Percentiles rank a stretch among this genome's conserved stretches.
Conservation (phyloP, 139 green algal genomes). For the Pseudopediastrum boryanum region DNA sequence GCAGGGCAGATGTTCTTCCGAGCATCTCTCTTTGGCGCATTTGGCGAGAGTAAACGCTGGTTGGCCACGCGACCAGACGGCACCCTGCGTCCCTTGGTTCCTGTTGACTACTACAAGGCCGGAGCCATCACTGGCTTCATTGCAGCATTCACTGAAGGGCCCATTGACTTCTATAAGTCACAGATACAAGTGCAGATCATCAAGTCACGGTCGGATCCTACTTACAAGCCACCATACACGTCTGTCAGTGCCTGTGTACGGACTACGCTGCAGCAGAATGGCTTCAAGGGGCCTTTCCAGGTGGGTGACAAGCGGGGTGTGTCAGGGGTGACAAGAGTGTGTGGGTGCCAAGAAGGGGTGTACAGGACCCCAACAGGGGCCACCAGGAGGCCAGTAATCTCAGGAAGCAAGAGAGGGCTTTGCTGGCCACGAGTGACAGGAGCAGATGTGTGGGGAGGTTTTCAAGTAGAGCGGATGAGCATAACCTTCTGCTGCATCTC, state of each 20-base stretch:
- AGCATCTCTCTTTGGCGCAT: slow-evolving; percentile 86
- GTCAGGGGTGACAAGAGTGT: too few species aligned
- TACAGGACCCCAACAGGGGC: too few species aligned
- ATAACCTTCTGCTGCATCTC: too few species aligned
- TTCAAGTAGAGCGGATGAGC: too few species aligned
- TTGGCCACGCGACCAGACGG: slow-evolving; percentile 83
- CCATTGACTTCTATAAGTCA: slow-evolving; percentile 97
- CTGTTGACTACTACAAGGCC: slow-evolving; percentile 62
- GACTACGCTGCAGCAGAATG: slow-evolving; percentile 73
- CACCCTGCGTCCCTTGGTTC: slow-evolving; percentile 50
- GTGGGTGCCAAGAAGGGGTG: too few species aligned
- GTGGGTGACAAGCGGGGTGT: slow-evolving; percentile 24
- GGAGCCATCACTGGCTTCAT: slow-evolving; percentile 84
- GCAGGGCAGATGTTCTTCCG: slow-evolving; percentile 95
- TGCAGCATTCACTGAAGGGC: slow-evolving; percentile 87
- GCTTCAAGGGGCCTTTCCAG: slow-evolving; percentile 86
- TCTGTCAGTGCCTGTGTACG: slow-evolving; percentile 74
- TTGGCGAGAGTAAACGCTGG: slow-evolving; percentile 84
- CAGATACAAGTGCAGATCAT: slow-evolving; percentile 96
- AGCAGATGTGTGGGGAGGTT: too few species aligned
- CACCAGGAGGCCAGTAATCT: too few species aligned
- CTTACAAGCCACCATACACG: slow-evolving; percentile 90
- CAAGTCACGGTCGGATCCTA: slow-evolving; percentile 71
- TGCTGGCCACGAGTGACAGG: too few species aligned
- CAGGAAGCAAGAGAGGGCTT: too few species aligned